A percentile compares a stretch with the other conserved stretches of the same genome.
Evolutionary conservation across 768 basidiomycete species (phyloP).

Genomic region (Tricholoma flavovirens): DNA sequence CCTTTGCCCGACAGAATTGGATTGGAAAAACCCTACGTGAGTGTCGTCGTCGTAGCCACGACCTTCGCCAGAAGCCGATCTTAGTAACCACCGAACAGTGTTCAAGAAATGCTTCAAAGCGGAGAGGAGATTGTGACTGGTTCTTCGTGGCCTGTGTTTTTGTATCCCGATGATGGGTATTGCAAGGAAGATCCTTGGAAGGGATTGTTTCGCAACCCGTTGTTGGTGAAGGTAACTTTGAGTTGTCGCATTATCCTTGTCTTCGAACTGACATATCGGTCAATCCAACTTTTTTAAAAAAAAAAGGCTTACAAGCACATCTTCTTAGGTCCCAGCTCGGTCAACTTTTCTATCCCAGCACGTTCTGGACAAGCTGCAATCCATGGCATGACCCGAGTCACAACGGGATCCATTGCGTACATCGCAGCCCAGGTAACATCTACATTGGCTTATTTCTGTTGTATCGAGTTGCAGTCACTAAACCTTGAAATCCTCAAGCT

Average conservation of each 20-base stretch:
- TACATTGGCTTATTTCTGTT: not conserved
- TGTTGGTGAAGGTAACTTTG: conserved; percentile 17
- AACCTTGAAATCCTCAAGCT: not conserved
- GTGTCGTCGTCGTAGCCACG: not conserved
- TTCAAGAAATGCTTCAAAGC: not conserved
- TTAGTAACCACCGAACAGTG: not conserved
- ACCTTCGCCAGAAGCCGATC: not conserved
- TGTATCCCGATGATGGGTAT: conserved; percentile 16
- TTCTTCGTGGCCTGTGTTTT: conserved; percentile 19
- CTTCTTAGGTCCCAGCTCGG: conserved; percentile 2
- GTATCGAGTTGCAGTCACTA: too few species aligned
- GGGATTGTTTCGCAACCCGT: conserved; percentile 14
- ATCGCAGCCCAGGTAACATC: conserved; percentile 9
- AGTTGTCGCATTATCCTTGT: not conserved
- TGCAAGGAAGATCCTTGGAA: conserved; percentile 21
- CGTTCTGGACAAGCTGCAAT: conserved; percentile 7
- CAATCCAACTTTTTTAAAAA: too few species aligned
- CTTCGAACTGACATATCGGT: not conserved
- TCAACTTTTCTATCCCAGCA: not conserved
- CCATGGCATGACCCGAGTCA: conserved; percentile 11
- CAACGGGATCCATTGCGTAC: conserved; percentile 10
- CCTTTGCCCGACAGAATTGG: not conserved
- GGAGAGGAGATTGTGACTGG: conserved; percentile 12
- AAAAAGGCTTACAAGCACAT: conserved; percentile 9
- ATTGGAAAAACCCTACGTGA: not conserved